phyloP scores from a whole-genome alignment of 257 asterid species.

The Scutellaria baicalensis region DNA sequence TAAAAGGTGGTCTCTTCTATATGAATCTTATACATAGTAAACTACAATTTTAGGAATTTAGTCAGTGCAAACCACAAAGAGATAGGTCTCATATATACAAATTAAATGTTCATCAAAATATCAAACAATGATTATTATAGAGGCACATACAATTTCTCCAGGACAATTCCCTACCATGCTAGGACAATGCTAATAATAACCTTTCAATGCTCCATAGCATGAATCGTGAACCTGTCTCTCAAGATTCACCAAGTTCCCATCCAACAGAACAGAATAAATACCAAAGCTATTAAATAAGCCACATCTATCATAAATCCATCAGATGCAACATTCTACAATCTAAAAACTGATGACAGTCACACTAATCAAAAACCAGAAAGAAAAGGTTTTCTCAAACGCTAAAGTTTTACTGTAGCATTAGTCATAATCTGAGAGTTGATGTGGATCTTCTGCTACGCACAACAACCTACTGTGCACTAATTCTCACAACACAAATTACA shows the following conservation, averaged over 20 bases:
- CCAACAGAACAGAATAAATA: not conserved
- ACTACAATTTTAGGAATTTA: not conserved
- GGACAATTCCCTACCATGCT: not conserved
- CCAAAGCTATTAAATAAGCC: not conserved
- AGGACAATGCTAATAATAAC: not conserved
- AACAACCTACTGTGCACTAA: too few relatives aligned
- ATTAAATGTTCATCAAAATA: not conserved
- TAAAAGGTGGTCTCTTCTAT: not conserved
- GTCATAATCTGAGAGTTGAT: too few relatives aligned
- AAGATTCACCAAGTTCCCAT: not conserved
- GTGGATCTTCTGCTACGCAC: too few relatives aligned
- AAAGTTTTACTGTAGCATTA: not conserved
- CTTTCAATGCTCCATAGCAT: not conserved
- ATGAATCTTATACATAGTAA: not conserved
- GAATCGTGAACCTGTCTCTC: not conserved
- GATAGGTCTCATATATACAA: not conserved
- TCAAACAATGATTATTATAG: not conserved
- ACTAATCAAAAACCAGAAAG: not conserved
- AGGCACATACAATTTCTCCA: not conserved
- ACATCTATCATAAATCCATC: not conserved
- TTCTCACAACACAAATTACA: too few relatives aligned
- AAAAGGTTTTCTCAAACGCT: not conserved
- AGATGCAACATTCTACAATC: not conserved
- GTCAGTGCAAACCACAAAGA: not conserved
- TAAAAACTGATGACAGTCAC: not conserved